phyloP scores from a whole-genome alignment of 208 protist species.

The Acanthamoeba triangularis region DNA sequence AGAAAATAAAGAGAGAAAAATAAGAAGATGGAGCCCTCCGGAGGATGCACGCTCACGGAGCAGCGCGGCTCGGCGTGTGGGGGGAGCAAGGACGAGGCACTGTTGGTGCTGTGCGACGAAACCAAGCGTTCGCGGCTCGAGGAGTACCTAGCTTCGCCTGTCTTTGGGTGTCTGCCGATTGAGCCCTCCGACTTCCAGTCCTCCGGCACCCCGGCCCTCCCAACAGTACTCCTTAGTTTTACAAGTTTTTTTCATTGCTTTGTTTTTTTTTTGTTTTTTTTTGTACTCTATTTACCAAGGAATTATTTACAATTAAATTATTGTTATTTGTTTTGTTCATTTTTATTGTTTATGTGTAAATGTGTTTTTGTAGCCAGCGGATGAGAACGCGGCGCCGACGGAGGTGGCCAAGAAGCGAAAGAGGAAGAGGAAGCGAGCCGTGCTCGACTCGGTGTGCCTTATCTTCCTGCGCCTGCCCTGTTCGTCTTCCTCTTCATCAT shows the following conservation, averaged over 20 bases:
- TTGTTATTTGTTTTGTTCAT: not conserved
- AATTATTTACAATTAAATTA: not conserved
- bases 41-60: too few species aligned
- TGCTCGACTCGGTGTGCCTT: slow-evolving; percentile 35
- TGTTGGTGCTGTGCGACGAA: not conserved
- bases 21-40: too few species aligned
- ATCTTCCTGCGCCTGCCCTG: not conserved
- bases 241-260: not conserved
- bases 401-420: not conserved
- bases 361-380: not conserved
- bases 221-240: too few species aligned
- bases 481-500: not conserved
- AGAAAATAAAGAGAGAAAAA: not conserved
- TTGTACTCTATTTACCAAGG: too few species aligned
- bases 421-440: not conserved
- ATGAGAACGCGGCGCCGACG: not conserved
- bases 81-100: not conserved
- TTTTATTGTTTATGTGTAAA: too few species aligned
- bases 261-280: not conserved
- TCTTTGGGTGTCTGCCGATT: not conserved
- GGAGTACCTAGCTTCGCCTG: not conserved
- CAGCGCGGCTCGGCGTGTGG: too few species aligned
- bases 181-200: not conserved
- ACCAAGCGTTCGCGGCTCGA: not conserved
- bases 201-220: not conserved